Conservation (phyloP, 805 yeast species). For the Tetrapisispora taiwanensis region DNA sequence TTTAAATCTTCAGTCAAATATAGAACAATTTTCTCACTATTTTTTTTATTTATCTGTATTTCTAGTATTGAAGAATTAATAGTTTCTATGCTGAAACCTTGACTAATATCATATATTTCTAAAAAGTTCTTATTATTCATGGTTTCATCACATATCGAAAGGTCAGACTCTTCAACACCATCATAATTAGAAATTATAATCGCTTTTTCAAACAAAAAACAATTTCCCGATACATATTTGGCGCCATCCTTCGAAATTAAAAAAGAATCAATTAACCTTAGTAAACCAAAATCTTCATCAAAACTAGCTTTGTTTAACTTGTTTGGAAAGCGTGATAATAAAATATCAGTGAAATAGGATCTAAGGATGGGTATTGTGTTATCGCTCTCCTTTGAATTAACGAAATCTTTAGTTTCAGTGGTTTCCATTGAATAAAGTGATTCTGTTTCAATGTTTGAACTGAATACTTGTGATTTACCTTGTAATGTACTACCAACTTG, state of each 20-base stretch:
- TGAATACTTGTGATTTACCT: slow-evolving; percentile 8
- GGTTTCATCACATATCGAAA: neutral
- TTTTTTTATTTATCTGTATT: slow-evolving; percentile 4
- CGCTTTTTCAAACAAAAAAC: slow-evolving; percentile 28
- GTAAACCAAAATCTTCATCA: slow-evolving; percentile 27
- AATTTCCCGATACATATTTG: slow-evolving; percentile 21
- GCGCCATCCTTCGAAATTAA: slow-evolving; percentile 23
- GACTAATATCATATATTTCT: slow-evolving; percentile 9
- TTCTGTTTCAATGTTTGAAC: slow-evolving; percentile 8
- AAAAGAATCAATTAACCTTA: slow-evolving; percentile 31
- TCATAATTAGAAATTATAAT: slow-evolving; percentile 11
- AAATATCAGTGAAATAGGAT: slow-evolving; percentile 17
- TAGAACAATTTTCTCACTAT: slow-evolving; percentile 3
- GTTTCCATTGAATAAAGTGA: neutral
- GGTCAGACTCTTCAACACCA: slow-evolving; percentile 4
- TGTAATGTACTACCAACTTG: slow-evolving; percentile 8
- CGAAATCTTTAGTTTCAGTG: neutral
- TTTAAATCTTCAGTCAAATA: slow-evolving; percentile 19
- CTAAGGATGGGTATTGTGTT: slow-evolving; percentile 17
- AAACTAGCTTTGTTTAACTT: slow-evolving; percentile 18
- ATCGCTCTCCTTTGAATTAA: neutral
- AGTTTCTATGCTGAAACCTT: slow-evolving; percentile 12
- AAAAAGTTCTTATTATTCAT: slow-evolving; percentile 1
- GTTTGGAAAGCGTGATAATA: slow-evolving; percentile 13
- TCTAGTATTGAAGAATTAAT: slow-evolving; percentile 19